These are phyloP conservation scores for Colletotrichum sidae DNA, from an alignment of 2,329 filamentous ascomycete species.

Conservation along the genomic window DNA sequence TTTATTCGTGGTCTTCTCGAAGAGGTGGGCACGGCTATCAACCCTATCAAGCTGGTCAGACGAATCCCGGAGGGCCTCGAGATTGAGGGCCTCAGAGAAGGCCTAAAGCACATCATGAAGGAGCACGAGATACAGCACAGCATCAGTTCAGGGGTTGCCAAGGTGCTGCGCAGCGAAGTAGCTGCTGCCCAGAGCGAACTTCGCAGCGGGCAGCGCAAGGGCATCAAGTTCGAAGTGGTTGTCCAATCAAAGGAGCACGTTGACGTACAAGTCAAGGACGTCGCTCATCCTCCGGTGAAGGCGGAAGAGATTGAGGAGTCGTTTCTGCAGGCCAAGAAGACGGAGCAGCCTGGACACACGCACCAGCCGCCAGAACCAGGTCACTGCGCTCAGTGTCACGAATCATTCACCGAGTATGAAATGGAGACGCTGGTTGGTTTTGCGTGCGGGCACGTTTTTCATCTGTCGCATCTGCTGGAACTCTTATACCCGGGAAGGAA, in stretches of 20 bases:
- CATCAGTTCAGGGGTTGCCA: slow-evolving; percentile 90
- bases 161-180: slow-evolving; percentile 89
- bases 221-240: slow-evolving; percentile 87
- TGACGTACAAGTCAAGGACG: slow-evolving; percentile 56
- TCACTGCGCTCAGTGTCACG: slow-evolving; percentile 69
- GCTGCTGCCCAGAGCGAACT: slow-evolving; percentile 84
- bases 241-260: slow-evolving; percentile 56
- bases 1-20: slow-evolving; percentile 94
- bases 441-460: slow-evolving; percentile 85
- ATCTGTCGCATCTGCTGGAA: slow-evolving; percentile 77
- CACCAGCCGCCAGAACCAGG: slow-evolving; percentile 58
- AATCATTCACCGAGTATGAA: slow-evolving; percentile 70
- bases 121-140: slow-evolving; percentile 96
- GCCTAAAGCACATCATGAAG: slow-evolving; percentile 89
- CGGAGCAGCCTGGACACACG: slow-evolving; percentile 45
- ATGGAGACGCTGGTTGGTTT: slow-evolving; percentile 82
- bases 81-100: slow-evolving; percentile 89
- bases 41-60: slow-evolving; percentile 89
- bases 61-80: slow-evolving; percentile 94
- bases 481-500: slow-evolving; percentile 58
- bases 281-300: slow-evolving; percentile 39
- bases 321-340: slow-evolving; percentile 30
- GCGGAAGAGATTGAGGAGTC: slow-evolving; percentile 38
- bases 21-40: slow-evolving; percentile 92
- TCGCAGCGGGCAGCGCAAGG: slow-evolving; percentile 82